Evolutionary conservation across 306 rosid species (phyloP), one percentile per base, ranked within the genome.

Genomic region (Carpinus fangiana): DNA sequence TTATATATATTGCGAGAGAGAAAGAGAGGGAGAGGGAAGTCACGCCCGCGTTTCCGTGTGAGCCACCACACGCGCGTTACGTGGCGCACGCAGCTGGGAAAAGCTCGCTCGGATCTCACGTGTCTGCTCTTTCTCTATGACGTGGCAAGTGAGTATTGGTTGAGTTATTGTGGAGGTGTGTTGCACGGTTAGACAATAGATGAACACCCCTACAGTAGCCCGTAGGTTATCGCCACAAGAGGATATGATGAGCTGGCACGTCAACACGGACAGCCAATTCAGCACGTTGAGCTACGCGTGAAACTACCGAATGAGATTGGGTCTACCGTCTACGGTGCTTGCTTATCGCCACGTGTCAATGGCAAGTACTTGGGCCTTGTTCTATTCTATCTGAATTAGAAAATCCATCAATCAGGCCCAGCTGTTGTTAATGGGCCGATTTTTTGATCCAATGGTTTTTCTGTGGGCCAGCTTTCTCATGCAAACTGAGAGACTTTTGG

Each of bases 111-210:
- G 43, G 43, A 38, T 41, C 11, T 13, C 57, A 7, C 59, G 57
- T 45, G 57, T 12, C 5, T 47, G 18, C 2, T 23, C 1, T 70
- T 70, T 20, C 20, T 13, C n/a, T 0, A 11, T 73, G 69, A 76
- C 8, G 84, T 73, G 87, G 81, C 64, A 34, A 17, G 7, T 12
- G 65, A 9, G 12, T 31, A 51, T 74, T 73, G 80, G 82, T 28
- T 48, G 60, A 50, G 14, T 48, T 4, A 50, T 6, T 71, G 21
- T 16, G 1, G 6, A 2, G 5, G 52, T 2, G 12, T 36, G 71
- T 8, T 17, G 3, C 12, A 12, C 10, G 43, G 11, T 31, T 31
- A 31, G 34, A 1, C 34, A 31, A 31, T 31, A 31, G 34, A 31
- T 31, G 34, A 31, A 2, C 34, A 31, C 34, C 34, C 34, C 34